Conservation (phyloP, 2,329 filamentous ascomycete species). For the Ascochyta fabae region DNA sequence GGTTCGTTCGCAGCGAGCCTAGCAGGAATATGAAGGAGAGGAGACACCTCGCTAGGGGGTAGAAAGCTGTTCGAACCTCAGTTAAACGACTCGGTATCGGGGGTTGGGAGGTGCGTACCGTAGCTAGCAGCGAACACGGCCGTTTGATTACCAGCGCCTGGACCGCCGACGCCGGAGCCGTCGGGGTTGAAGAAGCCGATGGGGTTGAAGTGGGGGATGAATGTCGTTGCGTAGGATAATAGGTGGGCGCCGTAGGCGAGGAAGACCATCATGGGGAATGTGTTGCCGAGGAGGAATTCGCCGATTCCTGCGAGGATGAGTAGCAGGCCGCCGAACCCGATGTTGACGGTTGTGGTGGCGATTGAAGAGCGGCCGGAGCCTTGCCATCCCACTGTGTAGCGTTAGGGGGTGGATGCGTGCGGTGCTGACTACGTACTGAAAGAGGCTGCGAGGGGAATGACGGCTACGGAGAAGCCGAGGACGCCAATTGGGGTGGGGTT, state of each 20-base stretch:
- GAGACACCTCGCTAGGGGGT: constrained; percentile 22
- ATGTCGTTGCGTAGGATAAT: constrained; percentile 22
- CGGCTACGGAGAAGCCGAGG: constrained; percentile 21
- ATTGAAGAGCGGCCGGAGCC: constrained; percentile 20
- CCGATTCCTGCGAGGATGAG: constrained; percentile 21
- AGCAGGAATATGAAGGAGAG: constrained; percentile 26
- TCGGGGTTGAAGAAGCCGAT: constrained; percentile 26
- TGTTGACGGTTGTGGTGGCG: constrained; percentile 18
- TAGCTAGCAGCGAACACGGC: constrained; percentile 19
- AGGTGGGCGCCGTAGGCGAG: constrained; percentile 25
- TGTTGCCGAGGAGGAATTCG: constrained; percentile 24
- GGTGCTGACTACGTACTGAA: constrained; percentile 16
- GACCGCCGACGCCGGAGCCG: constrained; percentile 22
- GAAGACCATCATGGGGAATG: constrained; percentile 27
- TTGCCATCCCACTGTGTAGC: constrained; percentile 20
- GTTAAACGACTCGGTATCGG: not conserved
- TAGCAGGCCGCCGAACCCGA: constrained; percentile 24
- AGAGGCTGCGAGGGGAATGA: constrained; percentile 19
- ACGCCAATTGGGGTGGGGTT: constrained; percentile 26
- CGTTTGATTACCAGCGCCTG: constrained; percentile 18
- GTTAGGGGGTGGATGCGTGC: not conserved
- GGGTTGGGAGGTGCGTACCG: constrained; percentile 3
- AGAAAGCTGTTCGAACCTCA: constrained; percentile 14
- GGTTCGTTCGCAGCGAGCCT: constrained; percentile 22
- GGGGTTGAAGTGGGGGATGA: constrained; percentile 21